These are phyloP conservation scores for Boletus bicolor DNA, from an alignment of 768 basidiomycete species.

Conservation along the genomic window DNA sequence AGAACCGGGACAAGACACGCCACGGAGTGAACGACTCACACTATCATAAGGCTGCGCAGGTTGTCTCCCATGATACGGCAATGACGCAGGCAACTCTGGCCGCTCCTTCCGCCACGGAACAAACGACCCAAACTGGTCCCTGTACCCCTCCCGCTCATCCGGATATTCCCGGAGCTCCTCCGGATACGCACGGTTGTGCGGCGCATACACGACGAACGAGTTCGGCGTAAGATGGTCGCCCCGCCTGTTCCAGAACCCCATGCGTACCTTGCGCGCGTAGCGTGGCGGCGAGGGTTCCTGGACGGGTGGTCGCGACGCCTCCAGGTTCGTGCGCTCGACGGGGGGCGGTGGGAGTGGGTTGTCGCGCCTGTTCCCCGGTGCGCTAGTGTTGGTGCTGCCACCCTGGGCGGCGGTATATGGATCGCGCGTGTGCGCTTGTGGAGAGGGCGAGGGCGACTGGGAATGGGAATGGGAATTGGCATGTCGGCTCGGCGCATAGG, in stretches of 20 bases:
- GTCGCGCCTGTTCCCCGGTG: constrained; percentile 11
- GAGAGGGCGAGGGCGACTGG: constrained; percentile 17
- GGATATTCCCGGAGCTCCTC: constrained; percentile 61
- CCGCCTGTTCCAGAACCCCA: constrained; percentile 71
- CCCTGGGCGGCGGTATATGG: not conserved
- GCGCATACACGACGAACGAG: constrained; percentile 65
- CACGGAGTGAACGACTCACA: constrained; percentile 31
- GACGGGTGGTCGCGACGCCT: constrained; percentile 25
- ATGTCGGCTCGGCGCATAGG: constrained; percentile 14
- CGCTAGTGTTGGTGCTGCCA: not conserved
- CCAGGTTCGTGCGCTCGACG: constrained; percentile 21
- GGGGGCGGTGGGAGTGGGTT: constrained; percentile 33
- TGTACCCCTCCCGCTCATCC: constrained; percentile 49
- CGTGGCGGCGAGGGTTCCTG: constrained; percentile 31
- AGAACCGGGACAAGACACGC: not conserved
- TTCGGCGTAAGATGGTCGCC: constrained; percentile 64
- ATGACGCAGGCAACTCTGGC: constrained; percentile 59
- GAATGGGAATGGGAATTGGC: constrained; percentile 2
- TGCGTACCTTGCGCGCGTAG: constrained; percentile 39
- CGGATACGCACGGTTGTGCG: constrained; percentile 53
- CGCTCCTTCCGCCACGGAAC: constrained; percentile 40
- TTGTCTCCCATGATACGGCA: constrained; percentile 53
- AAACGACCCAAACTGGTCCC: constrained; percentile 48
- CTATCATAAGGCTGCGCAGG: constrained; percentile 56
- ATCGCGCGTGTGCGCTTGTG: constrained; percentile 10